Conservation (phyloP, 176 grass and related monocot genomes). For the Phoenix roebelenii region DNA sequence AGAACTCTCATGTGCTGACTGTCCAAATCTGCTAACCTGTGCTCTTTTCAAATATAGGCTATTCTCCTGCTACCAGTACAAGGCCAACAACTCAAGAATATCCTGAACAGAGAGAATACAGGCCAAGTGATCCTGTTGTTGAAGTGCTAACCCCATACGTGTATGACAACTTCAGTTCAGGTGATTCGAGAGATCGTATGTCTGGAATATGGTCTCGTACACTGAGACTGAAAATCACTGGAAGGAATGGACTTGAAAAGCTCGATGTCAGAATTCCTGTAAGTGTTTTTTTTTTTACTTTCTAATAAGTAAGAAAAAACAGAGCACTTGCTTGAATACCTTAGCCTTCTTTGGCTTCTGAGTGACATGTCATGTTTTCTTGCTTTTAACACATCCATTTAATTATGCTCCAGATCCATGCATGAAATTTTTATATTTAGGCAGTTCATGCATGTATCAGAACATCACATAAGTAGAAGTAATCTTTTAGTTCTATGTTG, state of each 20-base stretch:
- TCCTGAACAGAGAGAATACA: slow-evolving; percentile 21
- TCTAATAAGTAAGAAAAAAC: too few relatives aligned
- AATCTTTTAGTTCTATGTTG: too few relatives aligned
- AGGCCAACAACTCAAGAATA: slow-evolving; percentile 25
- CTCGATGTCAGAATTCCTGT: slow-evolving; percentile 92
- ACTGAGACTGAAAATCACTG: slow-evolving; percentile 72
- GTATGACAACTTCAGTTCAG: slow-evolving; percentile 50
- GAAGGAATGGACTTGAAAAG: slow-evolving; percentile 67
- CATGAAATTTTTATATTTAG: too few relatives aligned
- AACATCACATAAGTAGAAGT: too few relatives aligned
- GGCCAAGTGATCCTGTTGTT: slow-evolving; percentile 53
- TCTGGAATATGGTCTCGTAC: slow-evolving; percentile 77
- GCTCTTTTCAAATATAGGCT: slow-evolving; percentile 28
- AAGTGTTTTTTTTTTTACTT: slow-evolving; percentile 15
- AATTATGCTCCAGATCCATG: too few relatives aligned
- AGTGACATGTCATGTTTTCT: too few relatives aligned
- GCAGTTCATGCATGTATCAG: too few relatives aligned
- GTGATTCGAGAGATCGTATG: slow-evolving; percentile 35
- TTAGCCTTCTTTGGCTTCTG: too few relatives aligned
- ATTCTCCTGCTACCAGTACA: slow-evolving; percentile 24
- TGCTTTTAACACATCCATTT: too few relatives aligned
- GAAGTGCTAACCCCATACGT: slow-evolving; percentile 61
- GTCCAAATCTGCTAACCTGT: slow-evolving; percentile 7
- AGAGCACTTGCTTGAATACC: too few relatives aligned
- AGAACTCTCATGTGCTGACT: slow-evolving; percentile 1